Percentiles rank a stretch among this genome's conserved stretches.
Evolutionary conservation across 306 rosid genomes (phyloP).

Genomic region (Benincasa hispida): DNA sequence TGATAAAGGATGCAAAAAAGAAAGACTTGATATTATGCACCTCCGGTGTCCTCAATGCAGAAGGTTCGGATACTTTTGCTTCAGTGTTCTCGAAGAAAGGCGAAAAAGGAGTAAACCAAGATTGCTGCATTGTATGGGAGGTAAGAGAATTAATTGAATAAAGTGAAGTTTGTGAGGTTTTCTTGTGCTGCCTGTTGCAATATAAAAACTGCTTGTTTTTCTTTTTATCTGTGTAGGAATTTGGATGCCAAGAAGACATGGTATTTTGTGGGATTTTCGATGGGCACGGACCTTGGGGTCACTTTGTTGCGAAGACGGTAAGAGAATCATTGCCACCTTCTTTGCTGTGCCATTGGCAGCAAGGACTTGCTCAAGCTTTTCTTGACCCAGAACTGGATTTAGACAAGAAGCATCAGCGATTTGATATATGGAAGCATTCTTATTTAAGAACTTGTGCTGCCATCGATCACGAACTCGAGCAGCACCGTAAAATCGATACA

Average conservation of each 20-base stretch:
- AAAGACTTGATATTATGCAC: slow-evolving; percentile 45
- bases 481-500: slow-evolving; percentile 56
- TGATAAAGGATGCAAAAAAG: slow-evolving; percentile 77
- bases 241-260: slow-evolving; percentile 96
- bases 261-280: slow-evolving; percentile 84
- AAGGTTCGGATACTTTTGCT: slow-evolving; percentile 67
- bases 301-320: slow-evolving; percentile 70
- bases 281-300: slow-evolving; percentile 98
- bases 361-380: slow-evolving; percentile 51
- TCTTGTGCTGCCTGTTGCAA: background rate
- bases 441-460: slow-evolving; percentile 76
- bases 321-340: slow-evolving; percentile 77
- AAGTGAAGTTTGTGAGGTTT: background rate
- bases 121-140: slow-evolving; percentile 98
- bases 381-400: slow-evolving; percentile 30
- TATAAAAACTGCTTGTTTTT: background rate
- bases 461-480: slow-evolving; percentile 60
- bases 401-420: slow-evolving; percentile 36
- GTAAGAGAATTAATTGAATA: slow-evolving; percentile 17
- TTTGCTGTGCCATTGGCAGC: slow-evolving; percentile 78
- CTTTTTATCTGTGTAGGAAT: slow-evolving; percentile 43
- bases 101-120: slow-evolving; percentile 83
- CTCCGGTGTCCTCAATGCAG: slow-evolving; percentile 42
- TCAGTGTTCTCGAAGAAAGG: slow-evolving; percentile 75
- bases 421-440: slow-evolving; percentile 66